A percentile compares a stretch with the other conserved stretches of the same genome.
phyloP scores from a whole-genome alignment of 2,329 filamentous ascomycete species.

The Dactylonectria estremocensis region DNA sequence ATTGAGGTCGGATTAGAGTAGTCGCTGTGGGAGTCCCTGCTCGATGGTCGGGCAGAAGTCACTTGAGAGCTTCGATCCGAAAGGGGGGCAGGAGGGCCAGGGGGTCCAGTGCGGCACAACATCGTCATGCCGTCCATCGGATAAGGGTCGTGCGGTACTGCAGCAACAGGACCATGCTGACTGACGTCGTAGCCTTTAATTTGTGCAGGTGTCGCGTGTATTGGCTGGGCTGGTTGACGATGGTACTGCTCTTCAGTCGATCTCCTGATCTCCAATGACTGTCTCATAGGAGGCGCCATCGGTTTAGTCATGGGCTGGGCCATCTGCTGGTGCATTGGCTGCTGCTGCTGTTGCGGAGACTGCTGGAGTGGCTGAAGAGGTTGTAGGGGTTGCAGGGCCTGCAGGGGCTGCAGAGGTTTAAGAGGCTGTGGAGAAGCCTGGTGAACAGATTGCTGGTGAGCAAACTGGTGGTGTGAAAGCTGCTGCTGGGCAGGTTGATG shows the following conservation, averaged over 20 bases:
- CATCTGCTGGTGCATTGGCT: slow-evolving; percentile 32
- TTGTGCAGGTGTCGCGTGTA: background rate
- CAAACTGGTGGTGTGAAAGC: background rate
- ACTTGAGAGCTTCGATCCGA: slow-evolving; percentile 68
- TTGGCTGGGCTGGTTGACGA: slow-evolving; percentile 34
- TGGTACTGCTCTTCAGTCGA: slow-evolving; percentile 46
- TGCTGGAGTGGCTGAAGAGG: slow-evolving; percentile 23
- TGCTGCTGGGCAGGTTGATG: slow-evolving; percentile 27
- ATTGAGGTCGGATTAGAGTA: slow-evolving; percentile 91
- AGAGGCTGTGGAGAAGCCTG: slow-evolving; percentile 36
- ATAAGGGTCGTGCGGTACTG: slow-evolving; percentile 92
- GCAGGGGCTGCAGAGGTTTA: slow-evolving; percentile 18
- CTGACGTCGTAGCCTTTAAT: slow-evolving; percentile 59
- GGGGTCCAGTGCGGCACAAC: slow-evolving; percentile 86
- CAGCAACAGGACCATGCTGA: slow-evolving; percentile 74
- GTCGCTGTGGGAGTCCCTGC: slow-evolving; percentile 91
- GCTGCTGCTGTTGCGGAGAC: slow-evolving; percentile 16
- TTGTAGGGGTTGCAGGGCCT: slow-evolving; percentile 7
- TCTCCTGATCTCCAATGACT: slow-evolving; percentile 44
- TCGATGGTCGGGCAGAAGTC: slow-evolving; percentile 81
- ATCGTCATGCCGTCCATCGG: slow-evolving; percentile 98
- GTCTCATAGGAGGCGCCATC: slow-evolving; percentile 34
- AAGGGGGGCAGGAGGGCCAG: slow-evolving; percentile 73
- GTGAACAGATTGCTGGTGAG: slow-evolving; percentile 23
- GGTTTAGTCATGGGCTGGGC: slow-evolving; percentile 35